A percentile compares a stretch with the other conserved stretches of the same genome.
phyloP scores from a whole-genome alignment of 2,329 filamentous ascomycete genomes.

The Thelonectria rubi region DNA sequence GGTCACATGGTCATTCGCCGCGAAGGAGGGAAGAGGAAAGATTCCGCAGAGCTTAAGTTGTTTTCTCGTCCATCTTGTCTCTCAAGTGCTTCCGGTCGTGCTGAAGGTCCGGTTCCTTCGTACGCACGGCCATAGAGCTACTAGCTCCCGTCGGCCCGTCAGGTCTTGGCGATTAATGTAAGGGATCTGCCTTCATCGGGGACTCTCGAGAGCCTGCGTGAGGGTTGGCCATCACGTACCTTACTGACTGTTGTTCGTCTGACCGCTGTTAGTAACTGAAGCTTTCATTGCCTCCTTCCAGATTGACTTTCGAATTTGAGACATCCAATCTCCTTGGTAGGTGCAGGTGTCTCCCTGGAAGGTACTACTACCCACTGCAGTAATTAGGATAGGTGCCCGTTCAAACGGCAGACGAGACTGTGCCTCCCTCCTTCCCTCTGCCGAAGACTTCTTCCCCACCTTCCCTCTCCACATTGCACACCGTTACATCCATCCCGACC shows the following conservation, averaged over 20 bases:
- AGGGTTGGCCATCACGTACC: not conserved
- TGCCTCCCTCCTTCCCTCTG: not conserved
- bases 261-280: too few relatives aligned
- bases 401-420: too few relatives aligned
- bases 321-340: too few relatives aligned
- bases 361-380: too few relatives aligned
- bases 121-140: not conserved
- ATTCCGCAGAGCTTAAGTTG: not conserved
- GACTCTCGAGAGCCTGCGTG: too few relatives aligned
- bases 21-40: not conserved
- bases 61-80: not conserved
- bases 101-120: too few relatives aligned
- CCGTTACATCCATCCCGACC: not conserved
- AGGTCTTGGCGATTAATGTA: not conserved
- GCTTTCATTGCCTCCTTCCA: too few relatives aligned
- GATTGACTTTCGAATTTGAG: too few relatives aligned
- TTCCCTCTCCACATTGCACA: not conserved
- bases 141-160: slow-evolving; percentile 1
- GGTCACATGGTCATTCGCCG: not conserved
- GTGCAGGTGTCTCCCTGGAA: too few relatives aligned
- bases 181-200: not conserved
- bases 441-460: not conserved
- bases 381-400: too few relatives aligned
- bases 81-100: not conserved
- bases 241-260: too few relatives aligned